phyloP scores from a whole-genome alignment of 257 asterid species.

The Solanum rostratum region DNA sequence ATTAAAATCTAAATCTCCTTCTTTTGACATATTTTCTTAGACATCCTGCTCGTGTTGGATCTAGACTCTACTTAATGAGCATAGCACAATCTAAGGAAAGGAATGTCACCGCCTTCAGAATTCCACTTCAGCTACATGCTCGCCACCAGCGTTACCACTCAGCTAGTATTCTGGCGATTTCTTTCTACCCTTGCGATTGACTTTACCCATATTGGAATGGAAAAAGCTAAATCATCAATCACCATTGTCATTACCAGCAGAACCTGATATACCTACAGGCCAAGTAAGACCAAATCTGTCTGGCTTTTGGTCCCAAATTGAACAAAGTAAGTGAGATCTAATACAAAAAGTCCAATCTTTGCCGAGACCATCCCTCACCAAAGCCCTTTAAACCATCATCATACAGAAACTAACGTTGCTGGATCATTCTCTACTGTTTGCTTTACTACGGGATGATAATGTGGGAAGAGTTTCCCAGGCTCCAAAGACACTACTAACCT shows the following conservation, averaged over 20 bases:
- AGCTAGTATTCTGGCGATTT: background rate
- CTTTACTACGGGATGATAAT: background rate
- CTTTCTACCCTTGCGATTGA: background rate
- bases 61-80: background rate
- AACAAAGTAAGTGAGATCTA: background rate
- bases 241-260: background rate
- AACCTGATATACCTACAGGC: background rate
- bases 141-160: background rate
- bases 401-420: background rate
- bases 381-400: background rate
- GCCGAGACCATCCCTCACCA: background rate
- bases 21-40: background rate
- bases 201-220: background rate
- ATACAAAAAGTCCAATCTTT: background rate
- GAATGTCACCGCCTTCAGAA: background rate
- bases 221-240: background rate
- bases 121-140: background rate
- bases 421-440: background rate
- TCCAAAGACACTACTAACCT: background rate
- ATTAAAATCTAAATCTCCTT: background rate
- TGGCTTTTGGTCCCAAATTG: background rate
- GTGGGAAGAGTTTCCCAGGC: background rate
- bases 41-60: background rate
- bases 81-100: background rate
- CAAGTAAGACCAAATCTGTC: background rate